phyloP scores from a whole-genome alignment of 1,284 basidiomycete genomes.

The Pterulicium gracile region DNA sequence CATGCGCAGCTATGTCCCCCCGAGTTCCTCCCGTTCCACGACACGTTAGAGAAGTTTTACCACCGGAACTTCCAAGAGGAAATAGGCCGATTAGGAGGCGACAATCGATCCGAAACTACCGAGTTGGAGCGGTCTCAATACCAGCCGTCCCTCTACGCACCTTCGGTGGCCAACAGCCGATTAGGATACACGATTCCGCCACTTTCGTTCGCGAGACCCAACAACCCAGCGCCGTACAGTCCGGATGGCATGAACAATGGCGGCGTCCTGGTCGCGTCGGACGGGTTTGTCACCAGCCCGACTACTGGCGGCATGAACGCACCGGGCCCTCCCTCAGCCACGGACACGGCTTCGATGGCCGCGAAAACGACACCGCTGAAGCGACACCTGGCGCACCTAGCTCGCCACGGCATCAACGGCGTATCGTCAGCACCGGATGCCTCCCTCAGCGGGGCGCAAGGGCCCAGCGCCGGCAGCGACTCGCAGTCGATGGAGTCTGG shows the following conservation, averaged over 20 bases:
- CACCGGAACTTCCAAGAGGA: conserved; percentile 86
- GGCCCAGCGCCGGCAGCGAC: conserved; percentile 33
- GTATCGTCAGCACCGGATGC: conserved; percentile 63
- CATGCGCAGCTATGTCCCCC: conserved; percentile 76
- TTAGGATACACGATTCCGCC: conserved; percentile 33
- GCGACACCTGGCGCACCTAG: conserved; percentile 64
- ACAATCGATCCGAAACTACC: conserved; percentile 25
- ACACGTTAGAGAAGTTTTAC: conserved; percentile 83
- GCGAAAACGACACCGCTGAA: conserved; percentile 65
- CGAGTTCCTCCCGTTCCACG: conserved; percentile 88
- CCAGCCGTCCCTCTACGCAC: conserved; percentile 32
- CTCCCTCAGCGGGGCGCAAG: neutral
- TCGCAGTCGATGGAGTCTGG: conserved; percentile 46
- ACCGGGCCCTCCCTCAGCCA: conserved; percentile 10
- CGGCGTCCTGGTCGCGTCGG: neutral
- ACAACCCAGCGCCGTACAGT: conserved; percentile 30
- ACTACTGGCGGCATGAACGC: neutral
- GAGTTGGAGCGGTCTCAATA: conserved; percentile 24
- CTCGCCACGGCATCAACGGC: conserved; percentile 69
- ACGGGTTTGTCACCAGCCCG: neutral
- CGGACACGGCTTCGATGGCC: conserved; percentile 19
- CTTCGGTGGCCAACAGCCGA: conserved; percentile 30
- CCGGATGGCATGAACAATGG: conserved; percentile 14
- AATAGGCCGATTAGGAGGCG: conserved; percentile 55
- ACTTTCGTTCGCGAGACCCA: conserved; percentile 32